phyloP scores from a whole-genome alignment of 805 yeast species.

The Peterozyma toletana region DNA sequence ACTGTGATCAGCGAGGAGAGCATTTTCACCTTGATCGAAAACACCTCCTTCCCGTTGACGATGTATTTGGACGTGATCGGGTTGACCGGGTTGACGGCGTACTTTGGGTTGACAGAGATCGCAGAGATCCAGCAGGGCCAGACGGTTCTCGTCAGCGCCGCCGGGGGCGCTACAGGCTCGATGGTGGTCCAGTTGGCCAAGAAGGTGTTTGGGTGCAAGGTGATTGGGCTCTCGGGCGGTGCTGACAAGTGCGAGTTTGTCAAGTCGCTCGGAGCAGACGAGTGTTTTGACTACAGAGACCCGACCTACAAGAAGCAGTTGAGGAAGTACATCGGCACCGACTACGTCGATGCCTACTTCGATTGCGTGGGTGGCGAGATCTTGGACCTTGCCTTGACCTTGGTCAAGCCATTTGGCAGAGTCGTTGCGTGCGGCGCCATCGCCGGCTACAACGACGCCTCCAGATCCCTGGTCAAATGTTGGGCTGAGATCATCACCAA shows the following conservation, averaged over 20 bases:
- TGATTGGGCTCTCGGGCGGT: constrained; percentile 59
- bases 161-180: constrained; percentile 72
- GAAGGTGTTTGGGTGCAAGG: constrained; percentile 32
- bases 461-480: constrained; percentile 26
- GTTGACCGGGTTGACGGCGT: constrained; percentile 55
- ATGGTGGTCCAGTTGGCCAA: constrained; percentile 51
- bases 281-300: constrained; percentile 47
- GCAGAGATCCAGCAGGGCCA: constrained; percentile 40
- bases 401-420: constrained; percentile 31
- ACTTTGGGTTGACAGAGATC: constrained; percentile 42
- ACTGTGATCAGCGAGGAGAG: constrained; percentile 22
- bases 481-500: constrained; percentile 39
- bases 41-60: constrained; percentile 25
- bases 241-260: constrained; percentile 46
- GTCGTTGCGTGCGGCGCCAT: constrained; percentile 61
- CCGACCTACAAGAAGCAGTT: constrained; percentile 27
- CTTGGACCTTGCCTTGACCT: constrained; percentile 34
- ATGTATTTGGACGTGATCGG: constrained; percentile 46
- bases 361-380: constrained; percentile 63
- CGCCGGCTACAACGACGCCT: constrained; percentile 44
- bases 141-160: constrained; percentile 51
- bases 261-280: constrained; percentile 45
- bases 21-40: constrained; percentile 23
- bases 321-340: constrained; percentile 34
- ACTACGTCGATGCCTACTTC: constrained; percentile 44